Evolutionary conservation across 768 basidiomycete genomes (phyloP).

Genomic region (Rhodosporidiobolus sp.): DNA sequence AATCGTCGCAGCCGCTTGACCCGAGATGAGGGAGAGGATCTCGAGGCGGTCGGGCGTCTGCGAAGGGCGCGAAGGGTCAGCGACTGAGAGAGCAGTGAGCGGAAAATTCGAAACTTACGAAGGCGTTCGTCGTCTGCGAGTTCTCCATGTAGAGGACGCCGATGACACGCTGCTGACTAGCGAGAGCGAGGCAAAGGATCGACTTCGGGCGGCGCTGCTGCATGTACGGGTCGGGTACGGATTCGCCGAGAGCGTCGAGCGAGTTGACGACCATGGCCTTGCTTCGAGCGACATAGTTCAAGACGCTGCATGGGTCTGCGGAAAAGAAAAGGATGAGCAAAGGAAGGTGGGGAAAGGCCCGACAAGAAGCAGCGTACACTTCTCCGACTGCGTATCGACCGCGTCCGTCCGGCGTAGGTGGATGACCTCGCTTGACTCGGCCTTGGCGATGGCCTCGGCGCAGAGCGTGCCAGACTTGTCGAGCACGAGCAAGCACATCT

Average conservation of each 20-base stretch:
- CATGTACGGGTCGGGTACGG: constrained; percentile 14
- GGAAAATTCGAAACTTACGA: constrained; percentile 16
- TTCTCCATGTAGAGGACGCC: constrained; percentile 36
- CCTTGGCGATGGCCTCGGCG: constrained; percentile 28
- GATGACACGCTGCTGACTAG: constrained; percentile 29
- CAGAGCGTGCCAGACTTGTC: constrained; percentile 33
- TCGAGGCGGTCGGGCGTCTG: constrained; percentile 38
- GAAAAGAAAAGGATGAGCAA: too few relatives aligned
- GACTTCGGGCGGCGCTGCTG: constrained; percentile 15
- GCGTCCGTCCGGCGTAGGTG: constrained; percentile 31
- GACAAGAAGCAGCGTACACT: neutral
- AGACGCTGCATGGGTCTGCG: constrained; percentile 29
- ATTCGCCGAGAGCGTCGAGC: constrained; percentile 17
- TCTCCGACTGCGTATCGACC: constrained; percentile 24
- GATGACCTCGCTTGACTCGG: constrained; percentile 21
- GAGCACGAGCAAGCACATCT: constrained; percentile 36
- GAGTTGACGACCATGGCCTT: constrained; percentile 31
- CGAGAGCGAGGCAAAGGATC: constrained; percentile 32
- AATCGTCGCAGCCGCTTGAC: constrained; percentile 29
- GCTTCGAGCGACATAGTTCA: constrained; percentile 32
- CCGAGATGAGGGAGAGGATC: constrained; percentile 35
- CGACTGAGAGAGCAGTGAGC: neutral
- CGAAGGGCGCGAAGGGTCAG: too few relatives aligned
- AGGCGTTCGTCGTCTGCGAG: constrained; percentile 32
- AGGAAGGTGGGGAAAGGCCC: too few relatives aligned